A percentile compares a stretch with the other conserved stretches of the same genome.
Evolutionary conservation across 352 stramenopile species (phyloP).

Genomic region (Globisporangium apiculatum): DNA sequence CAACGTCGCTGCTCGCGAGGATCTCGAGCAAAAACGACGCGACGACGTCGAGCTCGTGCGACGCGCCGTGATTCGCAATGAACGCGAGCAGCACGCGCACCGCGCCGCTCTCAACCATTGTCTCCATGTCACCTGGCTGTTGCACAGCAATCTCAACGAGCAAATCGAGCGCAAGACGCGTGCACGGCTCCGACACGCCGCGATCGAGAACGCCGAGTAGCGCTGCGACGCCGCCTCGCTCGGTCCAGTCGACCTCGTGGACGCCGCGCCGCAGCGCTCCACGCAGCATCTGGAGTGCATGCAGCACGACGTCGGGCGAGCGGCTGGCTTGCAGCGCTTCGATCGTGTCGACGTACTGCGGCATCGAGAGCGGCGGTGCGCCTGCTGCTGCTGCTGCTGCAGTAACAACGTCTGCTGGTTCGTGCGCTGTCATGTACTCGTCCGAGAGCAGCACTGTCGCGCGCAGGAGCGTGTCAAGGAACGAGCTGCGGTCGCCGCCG

Average conservation of each 20-base stretch:
- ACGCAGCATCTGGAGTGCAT: slow-evolving; percentile 28
- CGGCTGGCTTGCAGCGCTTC: slow-evolving; percentile 4
- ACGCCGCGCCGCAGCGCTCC: slow-evolving; percentile 22
- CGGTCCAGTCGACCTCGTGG: slow-evolving; percentile 19
- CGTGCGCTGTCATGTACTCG: slow-evolving; percentile 16
- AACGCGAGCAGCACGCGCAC: slow-evolving; percentile 40
- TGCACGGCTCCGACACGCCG: slow-evolving; percentile 28
- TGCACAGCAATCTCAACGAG: slow-evolving; percentile 30
- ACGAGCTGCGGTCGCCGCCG: slow-evolving; percentile 10
- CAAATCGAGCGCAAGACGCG: slow-evolving; percentile 29
- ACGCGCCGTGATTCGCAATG: slow-evolving; percentile 22
- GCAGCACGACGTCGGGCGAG: slow-evolving; percentile 14
- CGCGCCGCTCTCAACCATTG: slow-evolving; percentile 33
- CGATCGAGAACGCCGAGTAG: slow-evolving; percentile 38
- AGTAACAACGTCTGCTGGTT: slow-evolving; percentile 1
- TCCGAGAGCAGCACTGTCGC: slow-evolving; percentile 8
- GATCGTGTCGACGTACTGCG: slow-evolving; percentile 9
- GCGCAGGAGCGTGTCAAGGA: slow-evolving; percentile 11
- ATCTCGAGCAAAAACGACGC: slow-evolving; percentile 43
- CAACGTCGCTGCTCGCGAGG: slow-evolving; percentile 30
- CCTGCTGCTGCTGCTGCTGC: not conserved
- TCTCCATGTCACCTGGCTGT: slow-evolving; percentile 28
- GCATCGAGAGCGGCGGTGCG: slow-evolving; percentile 6
- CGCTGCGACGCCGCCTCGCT: slow-evolving; percentile 31
- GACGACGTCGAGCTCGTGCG: slow-evolving; percentile 39